phyloP scores from a whole-genome alignment of 129 eudicot species.

The Deinandra increscens region DNA sequence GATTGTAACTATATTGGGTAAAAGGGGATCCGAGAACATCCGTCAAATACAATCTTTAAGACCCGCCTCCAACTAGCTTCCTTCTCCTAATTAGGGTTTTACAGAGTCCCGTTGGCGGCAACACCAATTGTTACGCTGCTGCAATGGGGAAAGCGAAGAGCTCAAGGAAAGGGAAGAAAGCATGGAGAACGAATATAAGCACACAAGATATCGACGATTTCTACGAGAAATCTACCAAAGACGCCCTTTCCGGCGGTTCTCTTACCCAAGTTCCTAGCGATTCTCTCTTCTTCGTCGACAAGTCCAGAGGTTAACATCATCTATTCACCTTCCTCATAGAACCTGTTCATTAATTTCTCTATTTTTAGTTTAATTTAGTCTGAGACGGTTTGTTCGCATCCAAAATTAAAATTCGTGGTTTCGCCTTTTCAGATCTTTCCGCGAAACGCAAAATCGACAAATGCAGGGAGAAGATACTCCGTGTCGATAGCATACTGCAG shows the following conservation, averaged over 20 bases:
- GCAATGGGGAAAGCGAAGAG: constrained; percentile 66
- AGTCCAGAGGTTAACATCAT: constrained; percentile 53
- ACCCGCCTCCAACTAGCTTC: constrained; percentile 1
- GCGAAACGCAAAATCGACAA: constrained; percentile 86
- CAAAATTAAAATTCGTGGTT: not conserved
- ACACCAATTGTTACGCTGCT: not conserved
- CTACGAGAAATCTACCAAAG: constrained; percentile 74
- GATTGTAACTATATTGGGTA: not conserved
- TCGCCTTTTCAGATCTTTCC: constrained; percentile 54
- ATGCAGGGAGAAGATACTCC: constrained; percentile 66
- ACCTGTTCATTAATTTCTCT: too few species aligned
- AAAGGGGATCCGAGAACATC: constrained; percentile 15
- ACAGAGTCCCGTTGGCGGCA: constrained; percentile 23
- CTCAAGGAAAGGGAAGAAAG: constrained; percentile 83
- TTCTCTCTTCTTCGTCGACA: constrained; percentile 69
- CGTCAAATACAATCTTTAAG: constrained; percentile 1
- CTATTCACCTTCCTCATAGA: not conserved
- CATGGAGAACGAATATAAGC: constrained; percentile 86
- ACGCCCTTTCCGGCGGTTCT: constrained; percentile 85
- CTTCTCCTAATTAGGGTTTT: constrained; percentile 21
- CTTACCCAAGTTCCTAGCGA: constrained; percentile 58
- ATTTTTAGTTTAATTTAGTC: too few species aligned
- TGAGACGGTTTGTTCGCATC: not conserved
- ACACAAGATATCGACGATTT: constrained; percentile 69
- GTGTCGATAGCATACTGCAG: constrained; percentile 62